Evolutionary conservation across 2,329 filamentous ascomycete species (phyloP).

Genomic region (Neofusicoccum parvum): DNA sequence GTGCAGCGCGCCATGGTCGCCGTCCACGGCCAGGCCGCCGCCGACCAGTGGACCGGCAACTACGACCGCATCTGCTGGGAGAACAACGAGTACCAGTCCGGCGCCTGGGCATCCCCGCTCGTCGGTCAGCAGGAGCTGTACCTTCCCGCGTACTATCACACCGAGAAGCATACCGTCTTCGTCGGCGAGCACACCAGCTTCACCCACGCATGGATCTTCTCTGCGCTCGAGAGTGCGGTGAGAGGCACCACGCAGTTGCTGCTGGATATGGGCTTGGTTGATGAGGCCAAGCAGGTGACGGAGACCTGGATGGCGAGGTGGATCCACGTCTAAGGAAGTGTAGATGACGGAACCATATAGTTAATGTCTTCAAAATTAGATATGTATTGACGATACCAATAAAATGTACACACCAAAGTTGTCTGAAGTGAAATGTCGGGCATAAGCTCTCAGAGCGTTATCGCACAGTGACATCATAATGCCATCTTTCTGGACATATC

Average conservation of each 20-base stretch:
- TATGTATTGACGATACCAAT: background rate
- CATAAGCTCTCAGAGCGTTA: too few species aligned
- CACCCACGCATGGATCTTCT: constrained; percentile 72
- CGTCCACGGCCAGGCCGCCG: constrained; percentile 64
- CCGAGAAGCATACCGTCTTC: constrained; percentile 69
- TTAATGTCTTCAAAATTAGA: background rate
- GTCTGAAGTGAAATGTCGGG: too few species aligned
- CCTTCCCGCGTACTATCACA: constrained; percentile 72
- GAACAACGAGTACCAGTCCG: constrained; percentile 61
- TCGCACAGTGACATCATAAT: too few species aligned
- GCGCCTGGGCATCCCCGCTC: constrained; percentile 63
- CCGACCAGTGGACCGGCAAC: constrained; percentile 65
- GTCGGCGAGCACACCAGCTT: constrained; percentile 68
- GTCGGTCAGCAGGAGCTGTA: constrained; percentile 70
- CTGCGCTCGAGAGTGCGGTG: constrained; percentile 68
- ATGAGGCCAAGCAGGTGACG: constrained; percentile 67
- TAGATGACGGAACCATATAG: background rate
- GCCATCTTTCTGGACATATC: too few species aligned
- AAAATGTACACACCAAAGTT: background rate
- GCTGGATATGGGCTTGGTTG: constrained; percentile 65
- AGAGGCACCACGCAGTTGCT: constrained; percentile 66
- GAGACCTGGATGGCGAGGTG: constrained; percentile 71
- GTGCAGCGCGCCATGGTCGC: constrained; percentile 68
- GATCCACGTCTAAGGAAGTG: constrained; percentile 51
- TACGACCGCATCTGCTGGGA: constrained; percentile 69